phyloP scores from a whole-genome alignment of 139 green algal genomes.

The Chlorella sp. region DNA sequence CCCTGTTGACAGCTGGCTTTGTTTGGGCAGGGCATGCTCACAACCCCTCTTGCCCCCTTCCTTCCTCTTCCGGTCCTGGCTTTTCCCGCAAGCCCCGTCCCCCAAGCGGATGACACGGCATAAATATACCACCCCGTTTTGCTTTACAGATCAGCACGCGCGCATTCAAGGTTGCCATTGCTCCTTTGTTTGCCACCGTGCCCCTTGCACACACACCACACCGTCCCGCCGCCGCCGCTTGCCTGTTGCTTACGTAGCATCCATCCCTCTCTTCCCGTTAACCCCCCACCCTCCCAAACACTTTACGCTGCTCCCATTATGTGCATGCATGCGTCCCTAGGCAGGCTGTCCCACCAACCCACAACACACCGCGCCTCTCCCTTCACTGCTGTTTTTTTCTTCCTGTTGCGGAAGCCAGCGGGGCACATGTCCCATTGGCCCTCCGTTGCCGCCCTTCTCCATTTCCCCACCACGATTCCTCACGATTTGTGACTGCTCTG shows the following conservation, averaged over 20 bases:
- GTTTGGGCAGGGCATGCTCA: too few species aligned
- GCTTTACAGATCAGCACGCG: neutral
- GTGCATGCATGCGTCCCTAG: neutral
- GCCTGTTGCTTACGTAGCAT: too few species aligned
- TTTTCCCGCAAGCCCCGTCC: too few species aligned
- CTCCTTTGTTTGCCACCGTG: neutral
- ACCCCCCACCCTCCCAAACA: neutral
- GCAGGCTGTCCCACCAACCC: neutral
- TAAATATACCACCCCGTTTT: neutral
- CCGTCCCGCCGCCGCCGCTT: neutral
- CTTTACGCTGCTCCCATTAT: neutral
- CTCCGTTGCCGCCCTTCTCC: neutral
- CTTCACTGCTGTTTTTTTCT: neutral
- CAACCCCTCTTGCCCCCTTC: too few species aligned
- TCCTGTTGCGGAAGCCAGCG: neutral
- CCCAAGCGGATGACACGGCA: neutral
- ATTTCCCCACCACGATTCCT: neutral
- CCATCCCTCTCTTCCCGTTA: neutral
- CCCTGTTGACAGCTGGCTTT: too few species aligned
- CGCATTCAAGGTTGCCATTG: neutral
- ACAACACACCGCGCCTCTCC: neutral
- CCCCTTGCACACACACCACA: neutral
- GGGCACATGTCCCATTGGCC: neutral
- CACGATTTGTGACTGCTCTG: slow-evolving; percentile 6
- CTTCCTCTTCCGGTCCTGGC: too few species aligned